A percentile compares a stretch with the other conserved stretches of the same genome.
These are phyloP conservation scores for Phaffomyces thermotolerans DNA, from an alignment of 805 yeast species.

Conservation along the genomic window DNA sequence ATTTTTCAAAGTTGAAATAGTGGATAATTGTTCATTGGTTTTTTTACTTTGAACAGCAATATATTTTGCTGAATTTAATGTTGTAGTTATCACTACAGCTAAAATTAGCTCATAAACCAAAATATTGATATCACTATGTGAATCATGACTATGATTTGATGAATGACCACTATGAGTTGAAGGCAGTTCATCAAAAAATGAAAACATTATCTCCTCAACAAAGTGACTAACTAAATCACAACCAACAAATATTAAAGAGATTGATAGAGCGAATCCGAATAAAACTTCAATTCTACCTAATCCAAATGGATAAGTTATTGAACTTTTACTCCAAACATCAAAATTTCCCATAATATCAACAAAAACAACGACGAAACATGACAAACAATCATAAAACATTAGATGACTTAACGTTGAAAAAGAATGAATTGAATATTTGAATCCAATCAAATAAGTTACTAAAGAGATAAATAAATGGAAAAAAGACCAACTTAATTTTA, in stretches of 20 bases:
- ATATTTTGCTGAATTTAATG: conserved; percentile 28
- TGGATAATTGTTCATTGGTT: neutral
- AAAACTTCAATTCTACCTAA: conserved; percentile 85
- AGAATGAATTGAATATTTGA: conserved; percentile 47
- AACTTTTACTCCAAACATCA: conserved; percentile 82
- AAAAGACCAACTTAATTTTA: conserved; percentile 51
- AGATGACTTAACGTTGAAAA: conserved; percentile 79
- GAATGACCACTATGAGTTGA: conserved; percentile 7
- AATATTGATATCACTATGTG: conserved; percentile 17
- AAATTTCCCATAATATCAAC: conserved; percentile 86
- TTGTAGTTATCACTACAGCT: conserved; percentile 20
- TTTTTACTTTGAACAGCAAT: conserved; percentile 1
- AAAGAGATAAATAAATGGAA: conserved; percentile 51
- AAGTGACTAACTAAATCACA: conserved; percentile 82
- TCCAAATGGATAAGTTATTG: conserved; percentile 86
- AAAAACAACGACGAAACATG: conserved; percentile 57
- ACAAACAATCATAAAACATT: conserved; percentile 78
- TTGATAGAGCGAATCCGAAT: conserved; percentile 79
- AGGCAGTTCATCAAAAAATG: conserved; percentile 23
- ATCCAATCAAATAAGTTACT: conserved; percentile 53
- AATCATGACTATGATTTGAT: conserved; percentile 23
- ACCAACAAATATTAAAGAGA: conserved; percentile 85
- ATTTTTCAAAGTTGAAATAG: conserved; percentile 8
- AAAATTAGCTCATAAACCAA: conserved; percentile 26
- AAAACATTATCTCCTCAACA: conserved; percentile 60